phyloP scores from a whole-genome alignment of 2,329 filamentous ascomycete species.

The Pseudogymnoascus sp. region DNA sequence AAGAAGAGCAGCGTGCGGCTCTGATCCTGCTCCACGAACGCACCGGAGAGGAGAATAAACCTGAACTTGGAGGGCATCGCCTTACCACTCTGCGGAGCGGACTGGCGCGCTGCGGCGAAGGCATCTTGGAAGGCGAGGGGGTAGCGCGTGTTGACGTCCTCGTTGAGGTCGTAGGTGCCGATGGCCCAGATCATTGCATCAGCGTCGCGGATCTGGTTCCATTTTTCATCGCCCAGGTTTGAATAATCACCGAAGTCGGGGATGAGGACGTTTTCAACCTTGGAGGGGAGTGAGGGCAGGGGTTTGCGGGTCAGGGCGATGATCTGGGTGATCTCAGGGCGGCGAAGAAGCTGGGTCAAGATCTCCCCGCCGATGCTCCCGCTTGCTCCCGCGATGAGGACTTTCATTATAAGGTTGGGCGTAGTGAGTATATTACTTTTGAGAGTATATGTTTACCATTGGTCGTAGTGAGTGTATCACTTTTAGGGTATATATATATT shows the following conservation, averaged over 20 bases:
- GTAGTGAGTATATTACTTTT: neutral
- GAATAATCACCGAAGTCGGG: slow-evolving; percentile 25
- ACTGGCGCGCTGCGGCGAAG: slow-evolving; percentile 18
- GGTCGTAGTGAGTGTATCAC: too few relatives aligned
- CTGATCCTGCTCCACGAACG: slow-evolving; percentile 30
- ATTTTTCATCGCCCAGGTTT: slow-evolving; percentile 18
- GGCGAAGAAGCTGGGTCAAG: slow-evolving; percentile 29
- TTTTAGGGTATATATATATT: too few relatives aligned
- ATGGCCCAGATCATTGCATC: slow-evolving; percentile 27
- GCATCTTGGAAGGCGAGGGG: slow-evolving; percentile 21
- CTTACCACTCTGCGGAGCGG: slow-evolving; percentile 10
- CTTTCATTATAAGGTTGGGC: slow-evolving; percentile 26
- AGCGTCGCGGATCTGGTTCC: slow-evolving; percentile 24
- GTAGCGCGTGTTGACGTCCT: slow-evolving; percentile 21
- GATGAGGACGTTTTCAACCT: slow-evolving; percentile 21
- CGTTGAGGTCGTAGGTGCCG: slow-evolving; percentile 21
- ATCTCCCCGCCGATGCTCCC: slow-evolving; percentile 31
- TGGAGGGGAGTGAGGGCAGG: slow-evolving; percentile 20
- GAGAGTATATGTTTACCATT: too few relatives aligned
- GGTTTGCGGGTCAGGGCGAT: slow-evolving; percentile 29
- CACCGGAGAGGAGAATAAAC: slow-evolving; percentile 31
- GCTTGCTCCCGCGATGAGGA: slow-evolving; percentile 31
- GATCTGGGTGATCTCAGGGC: slow-evolving; percentile 26
- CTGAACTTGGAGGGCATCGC: slow-evolving; percentile 19
- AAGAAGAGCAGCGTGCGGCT: slow-evolving; percentile 26